phyloP scores from a whole-genome alignment of 441 rosid species.

The Populus hybrid region DNA sequence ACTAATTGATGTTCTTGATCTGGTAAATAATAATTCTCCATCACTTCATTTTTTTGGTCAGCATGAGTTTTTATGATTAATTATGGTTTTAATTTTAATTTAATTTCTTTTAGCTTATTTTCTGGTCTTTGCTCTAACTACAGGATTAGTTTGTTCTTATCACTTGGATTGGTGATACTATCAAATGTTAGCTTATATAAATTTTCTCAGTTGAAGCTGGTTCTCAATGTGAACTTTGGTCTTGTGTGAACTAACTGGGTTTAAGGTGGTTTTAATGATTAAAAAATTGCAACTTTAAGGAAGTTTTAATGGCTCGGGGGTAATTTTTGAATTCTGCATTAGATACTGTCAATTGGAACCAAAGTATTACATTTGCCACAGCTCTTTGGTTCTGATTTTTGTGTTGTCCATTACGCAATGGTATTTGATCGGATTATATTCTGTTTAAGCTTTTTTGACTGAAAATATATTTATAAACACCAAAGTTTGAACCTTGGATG shows the following conservation, averaged over 20 bases:
- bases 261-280: background rate
- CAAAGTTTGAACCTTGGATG: background rate
- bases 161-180: background rate
- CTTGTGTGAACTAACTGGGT: background rate
- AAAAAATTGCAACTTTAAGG: background rate
- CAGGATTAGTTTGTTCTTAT: background rate
- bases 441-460: background rate
- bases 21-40: constrained; percentile 42
- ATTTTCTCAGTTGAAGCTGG: background rate
- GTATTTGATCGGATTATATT: background rate
- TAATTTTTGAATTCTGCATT: background rate
- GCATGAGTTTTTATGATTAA: background rate
- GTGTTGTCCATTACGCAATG: background rate
- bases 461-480: background rate
- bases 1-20: constrained; percentile 72
- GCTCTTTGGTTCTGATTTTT: background rate
- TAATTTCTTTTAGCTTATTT: background rate
- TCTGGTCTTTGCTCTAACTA: background rate
- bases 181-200: background rate
- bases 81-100: background rate
- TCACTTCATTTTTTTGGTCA: background rate
- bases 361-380: background rate
- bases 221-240: background rate
- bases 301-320: background rate
- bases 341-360: background rate